Evolutionary conservation across 2,329 filamentous ascomycete species (phyloP).

Genomic region (Calonectria pseudoturangicola): DNA sequence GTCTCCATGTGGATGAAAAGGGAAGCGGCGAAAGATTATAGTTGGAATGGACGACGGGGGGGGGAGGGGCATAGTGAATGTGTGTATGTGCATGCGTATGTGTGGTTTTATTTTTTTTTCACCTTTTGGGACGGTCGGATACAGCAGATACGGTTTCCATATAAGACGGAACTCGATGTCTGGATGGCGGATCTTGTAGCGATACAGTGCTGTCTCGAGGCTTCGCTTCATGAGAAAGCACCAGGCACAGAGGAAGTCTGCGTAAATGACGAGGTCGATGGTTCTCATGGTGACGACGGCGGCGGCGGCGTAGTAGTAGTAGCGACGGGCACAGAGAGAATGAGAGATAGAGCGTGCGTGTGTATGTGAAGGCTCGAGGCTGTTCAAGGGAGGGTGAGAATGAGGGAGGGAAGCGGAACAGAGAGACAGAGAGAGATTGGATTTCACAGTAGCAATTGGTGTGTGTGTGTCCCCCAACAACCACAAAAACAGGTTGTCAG

Average conservation of each 20-base stretch:
- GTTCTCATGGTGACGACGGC: conserved; percentile 38
- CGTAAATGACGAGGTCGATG: conserved; percentile 65
- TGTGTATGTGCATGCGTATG: too few species aligned
- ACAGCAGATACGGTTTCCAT: conserved; percentile 69
- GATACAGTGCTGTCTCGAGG: conserved; percentile 66
- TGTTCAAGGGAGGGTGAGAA: too few species aligned
- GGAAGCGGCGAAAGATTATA: too few species aligned
- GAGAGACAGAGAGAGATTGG: neutral
- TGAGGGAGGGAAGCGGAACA: neutral
- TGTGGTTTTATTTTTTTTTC: neutral
- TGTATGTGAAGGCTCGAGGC: too few species aligned
- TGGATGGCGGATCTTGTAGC: conserved; percentile 63
- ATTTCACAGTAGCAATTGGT: neutral
- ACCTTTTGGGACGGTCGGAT: conserved; percentile 59
- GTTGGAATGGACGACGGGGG: neutral
- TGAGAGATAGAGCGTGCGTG: neutral
- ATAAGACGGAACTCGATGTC: conserved; percentile 66
- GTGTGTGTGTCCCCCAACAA: neutral
- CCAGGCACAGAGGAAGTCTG: conserved; percentile 72
- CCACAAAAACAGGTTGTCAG: neutral
- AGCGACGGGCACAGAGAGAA: neutral
- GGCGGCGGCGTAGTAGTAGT: neutral
- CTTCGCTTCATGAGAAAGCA: conserved; percentile 70
- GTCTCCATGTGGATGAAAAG: neutral
- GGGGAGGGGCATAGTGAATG: neutral